Percentiles rank a stretch among this genome's conserved stretches.
phyloP scores from a whole-genome alignment of 2,329 filamentous ascomycete species.

The Pseudopithomyces maydicus region DNA sequence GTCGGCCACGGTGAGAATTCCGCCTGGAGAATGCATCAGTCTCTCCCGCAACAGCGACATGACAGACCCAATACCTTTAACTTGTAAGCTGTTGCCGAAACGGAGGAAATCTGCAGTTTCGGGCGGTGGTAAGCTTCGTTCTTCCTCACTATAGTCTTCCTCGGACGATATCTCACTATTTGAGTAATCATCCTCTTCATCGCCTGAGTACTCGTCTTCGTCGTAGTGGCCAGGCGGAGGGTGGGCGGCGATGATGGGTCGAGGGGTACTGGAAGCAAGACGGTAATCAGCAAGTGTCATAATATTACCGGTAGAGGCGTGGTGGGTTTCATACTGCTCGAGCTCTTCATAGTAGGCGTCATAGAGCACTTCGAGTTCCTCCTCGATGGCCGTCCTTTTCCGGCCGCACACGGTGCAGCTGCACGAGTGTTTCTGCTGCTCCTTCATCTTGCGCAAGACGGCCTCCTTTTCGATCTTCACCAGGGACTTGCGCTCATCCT shows the following conservation, averaged over 20 bases:
- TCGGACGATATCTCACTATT: constrained; percentile 67
- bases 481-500: constrained; percentile 91
- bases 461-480: constrained; percentile 99
- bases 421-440: constrained; percentile 98
- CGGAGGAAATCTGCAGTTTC: constrained; percentile 88
- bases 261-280: constrained; percentile 58
- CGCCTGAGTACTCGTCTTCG: constrained; percentile 60
- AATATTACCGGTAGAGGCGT: constrained; percentile 73
- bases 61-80: constrained; percentile 68
- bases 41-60: constrained; percentile 17
- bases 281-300: constrained; percentile 69
- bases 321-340: constrained; percentile 92
- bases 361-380: constrained; percentile 95
- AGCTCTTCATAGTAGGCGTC: constrained; percentile 98
- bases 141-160: constrained; percentile 69
- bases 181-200: constrained; percentile 60
- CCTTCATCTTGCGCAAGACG: constrained; percentile 98
- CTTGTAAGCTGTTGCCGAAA: constrained; percentile 95
- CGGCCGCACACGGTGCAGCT: constrained; percentile 96
- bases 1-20: constrained; percentile 97
- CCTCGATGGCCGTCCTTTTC: constrained; percentile 95
- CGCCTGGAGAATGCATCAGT: constrained; percentile 64
- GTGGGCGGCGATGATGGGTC: constrained; percentile 63
- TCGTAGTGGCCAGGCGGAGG: constrained; percentile 70
- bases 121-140: constrained; percentile 67